Conservation (phyloP, 768 basidiomycete species). For the Boletus barrowsii region DNA sequence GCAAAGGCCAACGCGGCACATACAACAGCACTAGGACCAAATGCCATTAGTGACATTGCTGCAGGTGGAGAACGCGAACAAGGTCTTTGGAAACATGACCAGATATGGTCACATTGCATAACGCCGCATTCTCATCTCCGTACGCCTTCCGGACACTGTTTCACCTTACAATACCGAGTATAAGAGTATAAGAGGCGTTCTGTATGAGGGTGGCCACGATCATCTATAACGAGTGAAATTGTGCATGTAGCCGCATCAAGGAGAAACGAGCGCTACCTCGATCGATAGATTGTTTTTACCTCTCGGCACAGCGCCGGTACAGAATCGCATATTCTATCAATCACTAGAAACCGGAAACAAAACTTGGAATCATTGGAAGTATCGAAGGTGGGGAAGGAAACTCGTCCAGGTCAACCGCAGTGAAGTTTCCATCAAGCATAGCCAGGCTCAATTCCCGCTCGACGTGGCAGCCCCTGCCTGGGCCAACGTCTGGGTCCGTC, state of each 20-base stretch:
- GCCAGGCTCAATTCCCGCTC: constrained; percentile 17
- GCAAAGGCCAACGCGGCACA: constrained; percentile 9
- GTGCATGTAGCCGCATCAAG: too few relatives aligned
- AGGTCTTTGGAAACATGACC: too few relatives aligned
- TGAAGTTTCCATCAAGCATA: constrained; percentile 36
- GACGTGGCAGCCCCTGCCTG: constrained; percentile 6
- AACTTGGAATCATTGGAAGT: constrained; percentile 31
- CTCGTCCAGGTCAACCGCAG: constrained; percentile 42
- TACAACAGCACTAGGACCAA: constrained; percentile 7
- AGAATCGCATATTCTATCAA: neutral
- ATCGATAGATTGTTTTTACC: neutral
- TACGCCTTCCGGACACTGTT: too few relatives aligned
- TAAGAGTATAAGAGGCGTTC: too few relatives aligned
- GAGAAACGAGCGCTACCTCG: too few relatives aligned
- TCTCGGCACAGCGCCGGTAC: neutral
- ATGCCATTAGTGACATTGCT: neutral
- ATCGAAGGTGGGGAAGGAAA: constrained; percentile 45
- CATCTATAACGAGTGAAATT: too few relatives aligned
- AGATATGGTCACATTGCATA: too few relatives aligned
- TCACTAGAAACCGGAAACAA: constrained; percentile 26
- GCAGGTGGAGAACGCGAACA: too few relatives aligned
- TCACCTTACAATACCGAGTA: too few relatives aligned
- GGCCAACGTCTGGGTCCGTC: neutral
- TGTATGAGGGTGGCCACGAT: too few relatives aligned
- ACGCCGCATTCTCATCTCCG: too few relatives aligned